Conservation (phyloP, 768 basidiomycete genomes). For the Serendipita vermifera region DNA sequence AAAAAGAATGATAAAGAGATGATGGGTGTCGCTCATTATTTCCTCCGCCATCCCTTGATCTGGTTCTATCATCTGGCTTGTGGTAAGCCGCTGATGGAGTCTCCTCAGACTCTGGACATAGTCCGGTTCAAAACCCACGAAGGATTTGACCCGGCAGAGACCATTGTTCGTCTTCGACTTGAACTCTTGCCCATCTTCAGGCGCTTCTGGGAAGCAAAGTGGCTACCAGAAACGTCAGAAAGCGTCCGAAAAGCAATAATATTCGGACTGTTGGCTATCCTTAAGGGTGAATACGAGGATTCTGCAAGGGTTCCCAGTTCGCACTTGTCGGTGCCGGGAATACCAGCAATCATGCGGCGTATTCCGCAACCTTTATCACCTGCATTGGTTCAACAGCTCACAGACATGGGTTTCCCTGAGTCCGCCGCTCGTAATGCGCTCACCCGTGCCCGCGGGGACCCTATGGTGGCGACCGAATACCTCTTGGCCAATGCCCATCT, state of each 20-base stretch:
- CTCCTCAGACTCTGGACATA: constrained; percentile 64
- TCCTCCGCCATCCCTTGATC: constrained; percentile 67
- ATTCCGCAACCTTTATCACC: constrained; percentile 25
- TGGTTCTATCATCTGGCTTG: constrained; percentile 65
- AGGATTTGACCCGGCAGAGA: constrained; percentile 77
- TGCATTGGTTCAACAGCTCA: constrained; percentile 55
- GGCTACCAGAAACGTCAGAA: constrained; percentile 67
- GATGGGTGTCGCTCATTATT: constrained; percentile 63
- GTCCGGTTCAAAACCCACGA: constrained; percentile 70
- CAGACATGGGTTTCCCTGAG: constrained; percentile 96
- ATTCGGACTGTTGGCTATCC: constrained; percentile 64
- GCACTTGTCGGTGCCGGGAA: constrained; percentile 23
- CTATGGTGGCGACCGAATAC: constrained; percentile 77
- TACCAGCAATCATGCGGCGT: constrained; percentile 13
- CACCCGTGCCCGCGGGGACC: constrained; percentile 72
- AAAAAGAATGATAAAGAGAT: constrained; percentile 45
- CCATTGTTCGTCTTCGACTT: constrained; percentile 69
- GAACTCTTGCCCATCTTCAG: constrained; percentile 52
- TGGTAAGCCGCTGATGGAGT: constrained; percentile 71
- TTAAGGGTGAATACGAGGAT: constrained; percentile 72
- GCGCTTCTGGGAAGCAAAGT: constrained; percentile 67
- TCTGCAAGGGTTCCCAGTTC: constrained; percentile 33
- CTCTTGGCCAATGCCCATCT: constrained; percentile 73
- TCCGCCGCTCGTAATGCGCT: constrained; percentile 76
- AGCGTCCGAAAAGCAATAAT: constrained; percentile 64